Conservation (phyloP, 1,284 basidiomycete species). For the Cutaneotrichosporon sp. region DNA sequence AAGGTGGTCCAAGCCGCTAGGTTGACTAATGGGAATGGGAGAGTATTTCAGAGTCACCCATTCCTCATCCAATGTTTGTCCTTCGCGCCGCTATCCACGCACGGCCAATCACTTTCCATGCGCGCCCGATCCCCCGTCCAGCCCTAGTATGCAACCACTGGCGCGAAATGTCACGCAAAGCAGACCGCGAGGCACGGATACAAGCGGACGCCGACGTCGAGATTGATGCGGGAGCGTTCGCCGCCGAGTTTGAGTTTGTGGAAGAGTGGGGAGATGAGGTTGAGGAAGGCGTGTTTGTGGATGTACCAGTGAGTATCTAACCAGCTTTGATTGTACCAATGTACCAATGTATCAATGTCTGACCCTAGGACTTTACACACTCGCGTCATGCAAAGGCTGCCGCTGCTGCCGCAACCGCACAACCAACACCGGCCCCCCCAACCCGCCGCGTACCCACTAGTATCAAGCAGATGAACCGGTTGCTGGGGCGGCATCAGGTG, state of each 20-base stretch:
- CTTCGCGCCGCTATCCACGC: background rate
- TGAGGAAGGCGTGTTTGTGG: conserved; percentile 22
- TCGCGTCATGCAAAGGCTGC: background rate
- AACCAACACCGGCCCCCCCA: background rate
- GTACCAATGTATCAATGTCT: background rate
- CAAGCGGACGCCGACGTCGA: conserved; percentile 15
- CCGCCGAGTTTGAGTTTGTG: background rate
- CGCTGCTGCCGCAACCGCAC: background rate
- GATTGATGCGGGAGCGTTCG: conserved; percentile 10
- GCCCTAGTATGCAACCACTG: background rate
- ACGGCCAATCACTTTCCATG: background rate
- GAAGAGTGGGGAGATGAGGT: conserved; percentile 23
- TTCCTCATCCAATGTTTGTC: background rate
- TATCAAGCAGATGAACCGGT: conserved; percentile 46
- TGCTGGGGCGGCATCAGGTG: conserved; percentile 32
- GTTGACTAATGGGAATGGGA: no score
- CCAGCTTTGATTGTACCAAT: background rate
- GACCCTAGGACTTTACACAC: background rate
- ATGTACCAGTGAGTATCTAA: conserved; percentile 14
- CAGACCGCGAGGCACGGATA: background rate
- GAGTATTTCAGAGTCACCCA: no score
- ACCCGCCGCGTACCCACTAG: background rate
- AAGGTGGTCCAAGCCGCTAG: no score
- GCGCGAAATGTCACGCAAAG: background rate
- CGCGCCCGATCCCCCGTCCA: background rate